Evolutionary conservation across 257 asterid species (phyloP), one percentile per base, ranked within the genome.

Genomic region (Solanum rostratum): DNA sequence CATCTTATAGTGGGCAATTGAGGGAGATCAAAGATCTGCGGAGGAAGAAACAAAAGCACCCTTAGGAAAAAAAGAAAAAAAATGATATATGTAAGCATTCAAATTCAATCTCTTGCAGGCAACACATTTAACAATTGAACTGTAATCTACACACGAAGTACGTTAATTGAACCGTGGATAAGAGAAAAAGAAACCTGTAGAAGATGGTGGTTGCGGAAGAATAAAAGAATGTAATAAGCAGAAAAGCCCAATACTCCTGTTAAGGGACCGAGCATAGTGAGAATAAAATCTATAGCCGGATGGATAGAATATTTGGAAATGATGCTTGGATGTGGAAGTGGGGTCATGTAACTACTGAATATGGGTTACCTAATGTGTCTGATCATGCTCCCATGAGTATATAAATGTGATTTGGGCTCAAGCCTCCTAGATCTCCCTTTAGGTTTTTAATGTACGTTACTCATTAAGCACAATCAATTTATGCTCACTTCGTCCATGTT

Each of bases 181-280:
- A 10, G 63, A 82, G 53, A 24, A 30, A 1, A 50, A n/a, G n/a
- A 60, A 78, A 92, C 99, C 98, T 96, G 98, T 55, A 96, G 90
- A 86, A 96, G 97, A 88, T 94, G 95, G 85, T 94, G 98, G 86
- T 93, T 91, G 2, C 94, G 92, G 86, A 94, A 93, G 83, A 93
- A 96, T 12, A 98, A 94, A 84, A 96, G 97, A 82, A 91, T 85
- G 27, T 97, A 96, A 86, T 90, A 93, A 2, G 99, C 95, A 50
- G 99, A 91, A 90, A 96, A 96, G 84, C 87, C 88, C 91, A 92
- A 80, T 45, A 96, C 97, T 82, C 93, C 97, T 85, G 89, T 93
- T 2, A 96, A 88, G 71, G 98, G 90, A 86, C 98, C n/a, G n/a
- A n/a, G n/a, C n/a, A 57, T n/a, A 29, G 13, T 10, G 27, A 2